Conservation (phyloP, 768 basidiomycete genomes). For the Paxillus ammoniavirescens region DNA sequence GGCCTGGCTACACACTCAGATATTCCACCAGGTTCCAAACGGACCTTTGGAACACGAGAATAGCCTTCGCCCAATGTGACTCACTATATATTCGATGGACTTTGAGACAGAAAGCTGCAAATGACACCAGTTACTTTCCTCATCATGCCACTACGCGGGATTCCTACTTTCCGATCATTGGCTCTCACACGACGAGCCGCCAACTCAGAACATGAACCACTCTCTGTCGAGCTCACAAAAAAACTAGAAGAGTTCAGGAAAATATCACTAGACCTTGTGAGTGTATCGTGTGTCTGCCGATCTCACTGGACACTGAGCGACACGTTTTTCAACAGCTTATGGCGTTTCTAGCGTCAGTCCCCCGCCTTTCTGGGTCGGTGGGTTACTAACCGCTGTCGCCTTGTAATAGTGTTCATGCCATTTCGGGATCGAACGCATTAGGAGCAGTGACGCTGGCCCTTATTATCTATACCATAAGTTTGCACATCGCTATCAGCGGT, state of each 20-base stretch:
- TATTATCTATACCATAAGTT: constrained; percentile 29
- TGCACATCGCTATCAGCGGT: constrained; percentile 20
- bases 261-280: constrained; percentile 20
- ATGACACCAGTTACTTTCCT: background rate
- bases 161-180: background rate
- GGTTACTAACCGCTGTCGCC: background rate
- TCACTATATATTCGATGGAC: constrained; percentile 9
- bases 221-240: constrained; percentile 14
- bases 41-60: no score
- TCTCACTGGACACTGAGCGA: background rate
- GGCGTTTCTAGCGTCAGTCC: constrained; percentile 26
- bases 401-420: constrained; percentile 18
- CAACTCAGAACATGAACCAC: background rate
- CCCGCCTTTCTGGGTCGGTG: background rate
- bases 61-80: background rate
- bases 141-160: constrained; percentile 8
- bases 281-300: background rate
- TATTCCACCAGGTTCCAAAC: background rate
- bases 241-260: constrained; percentile 24
- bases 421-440: constrained; percentile 18
- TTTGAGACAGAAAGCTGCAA: background rate
- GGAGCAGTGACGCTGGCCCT: constrained; percentile 23
- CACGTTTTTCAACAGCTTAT: constrained; percentile 16
- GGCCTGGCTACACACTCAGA: background rate
- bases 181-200: background rate